Evolutionary conservation across 257 asterid genomes (phyloP).

Genomic region (Solanum etuberosum): DNA sequence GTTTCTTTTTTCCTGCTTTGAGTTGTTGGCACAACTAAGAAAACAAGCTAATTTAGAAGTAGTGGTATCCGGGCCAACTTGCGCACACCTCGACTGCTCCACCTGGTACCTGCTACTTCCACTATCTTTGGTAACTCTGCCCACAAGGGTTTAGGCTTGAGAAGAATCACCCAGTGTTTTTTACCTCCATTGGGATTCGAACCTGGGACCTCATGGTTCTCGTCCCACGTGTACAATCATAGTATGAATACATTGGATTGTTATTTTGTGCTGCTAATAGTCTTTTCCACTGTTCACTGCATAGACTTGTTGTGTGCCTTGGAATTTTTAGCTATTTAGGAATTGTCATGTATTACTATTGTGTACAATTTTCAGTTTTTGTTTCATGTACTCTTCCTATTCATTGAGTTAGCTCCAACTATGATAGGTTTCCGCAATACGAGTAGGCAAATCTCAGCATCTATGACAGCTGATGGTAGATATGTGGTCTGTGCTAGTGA

Average conservation of each 20-base stretch:
- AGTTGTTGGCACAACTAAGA: background rate
- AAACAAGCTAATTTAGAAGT: background rate
- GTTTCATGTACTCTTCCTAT: background rate
- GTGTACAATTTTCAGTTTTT: background rate
- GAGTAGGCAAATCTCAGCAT: constrained; percentile 89
- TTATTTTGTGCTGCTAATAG: background rate
- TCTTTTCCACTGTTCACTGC: background rate
- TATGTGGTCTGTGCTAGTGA: constrained; percentile 85
- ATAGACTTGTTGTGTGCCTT: background rate
- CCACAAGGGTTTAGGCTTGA: background rate
- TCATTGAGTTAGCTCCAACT: background rate
- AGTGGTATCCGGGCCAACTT: background rate
- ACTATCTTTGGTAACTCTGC: background rate
- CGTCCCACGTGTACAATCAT: background rate
- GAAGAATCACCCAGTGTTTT: background rate
- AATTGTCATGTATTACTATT: background rate
- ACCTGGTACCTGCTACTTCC: background rate
- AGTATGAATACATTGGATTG: background rate
- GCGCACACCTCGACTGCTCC: background rate
- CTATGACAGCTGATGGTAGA: constrained; percentile 71
- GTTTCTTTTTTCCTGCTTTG: background rate
- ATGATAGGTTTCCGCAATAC: constrained; percentile 76
- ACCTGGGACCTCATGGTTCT: background rate
- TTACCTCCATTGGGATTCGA: background rate
- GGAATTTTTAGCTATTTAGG: background rate